A percentile compares a stretch with the other conserved stretches of the same genome.
phyloP scores from a whole-genome alignment of 192 early-diverging fungal species.

The Entomortierella lignicola region DNA sequence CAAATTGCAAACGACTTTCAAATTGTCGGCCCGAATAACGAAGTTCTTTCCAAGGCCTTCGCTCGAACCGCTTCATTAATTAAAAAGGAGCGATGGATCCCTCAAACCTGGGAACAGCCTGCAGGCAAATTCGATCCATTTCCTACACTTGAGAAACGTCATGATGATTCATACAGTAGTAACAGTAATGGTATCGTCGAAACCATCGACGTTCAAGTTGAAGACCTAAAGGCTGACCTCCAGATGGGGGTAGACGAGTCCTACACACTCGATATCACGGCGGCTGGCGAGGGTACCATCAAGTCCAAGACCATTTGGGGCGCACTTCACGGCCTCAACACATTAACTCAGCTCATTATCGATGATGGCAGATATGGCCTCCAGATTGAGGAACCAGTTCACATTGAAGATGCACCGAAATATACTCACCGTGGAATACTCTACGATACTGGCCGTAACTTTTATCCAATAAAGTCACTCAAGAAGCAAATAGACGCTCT shows the following conservation, averaged over 20 bases:
- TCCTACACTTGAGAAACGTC: constrained; percentile 26
- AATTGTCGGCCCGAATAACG: constrained; percentile 33
- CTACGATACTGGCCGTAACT: constrained; percentile 78
- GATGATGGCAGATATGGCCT: constrained; percentile 52
- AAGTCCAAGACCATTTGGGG: constrained; percentile 71
- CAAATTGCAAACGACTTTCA: constrained; percentile 33
- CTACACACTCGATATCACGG: constrained; percentile 73
- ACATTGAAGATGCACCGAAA: constrained; percentile 73
- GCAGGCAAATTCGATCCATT: constrained; percentile 44
- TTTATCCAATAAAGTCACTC: constrained; percentile 66
- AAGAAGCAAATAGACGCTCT: constrained; percentile 75
- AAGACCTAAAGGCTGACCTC: constrained; percentile 59
- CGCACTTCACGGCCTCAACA: constrained; percentile 78
- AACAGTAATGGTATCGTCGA: constrained; percentile 17
- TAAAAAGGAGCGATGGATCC: constrained; percentile 59
- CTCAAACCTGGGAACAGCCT: constrained; percentile 52
- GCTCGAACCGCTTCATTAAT: constrained; percentile 64
- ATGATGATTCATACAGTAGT: not conserved
- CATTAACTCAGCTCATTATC: constrained; percentile 74
- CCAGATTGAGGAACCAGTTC: constrained; percentile 63
- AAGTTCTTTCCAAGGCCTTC: constrained; percentile 58
- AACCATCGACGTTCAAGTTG: constrained; percentile 60
- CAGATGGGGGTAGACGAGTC: constrained; percentile 74
- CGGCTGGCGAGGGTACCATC: constrained; percentile 62
- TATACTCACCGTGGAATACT: constrained; percentile 76